These are phyloP conservation scores for Trifolium dubium DNA, from an alignment of 306 rosid genomes.

Conservation along the genomic window DNA sequence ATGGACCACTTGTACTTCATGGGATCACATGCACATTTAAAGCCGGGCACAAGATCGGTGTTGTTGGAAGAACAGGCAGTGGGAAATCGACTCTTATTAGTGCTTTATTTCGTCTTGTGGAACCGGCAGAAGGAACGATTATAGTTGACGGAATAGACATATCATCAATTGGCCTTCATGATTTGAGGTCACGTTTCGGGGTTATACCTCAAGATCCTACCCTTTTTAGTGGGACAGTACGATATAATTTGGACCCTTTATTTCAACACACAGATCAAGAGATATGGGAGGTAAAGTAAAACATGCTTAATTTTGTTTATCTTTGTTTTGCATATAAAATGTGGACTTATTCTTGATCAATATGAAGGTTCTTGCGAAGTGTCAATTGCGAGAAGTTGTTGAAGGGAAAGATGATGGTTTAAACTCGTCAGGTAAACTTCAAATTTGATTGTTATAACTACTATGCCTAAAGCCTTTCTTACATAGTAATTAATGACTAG, in stretches of 20 bases:
- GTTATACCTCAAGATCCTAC: slow-evolving; percentile 92
- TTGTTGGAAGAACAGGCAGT: slow-evolving; percentile 84
- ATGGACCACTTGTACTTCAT: slow-evolving; percentile 73
- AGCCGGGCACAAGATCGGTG: slow-evolving; percentile 82
- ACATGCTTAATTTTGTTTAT: neutral
- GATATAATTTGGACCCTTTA: slow-evolving; percentile 82
- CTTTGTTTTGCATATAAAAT: neutral
- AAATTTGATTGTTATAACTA: neutral
- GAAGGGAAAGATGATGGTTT: slow-evolving; percentile 58
- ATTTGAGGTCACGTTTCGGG: slow-evolving; percentile 73
- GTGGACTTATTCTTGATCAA: neutral
- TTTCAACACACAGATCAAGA: slow-evolving; percentile 64
- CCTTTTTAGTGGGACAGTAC: slow-evolving; percentile 72
- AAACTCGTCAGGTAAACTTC: slow-evolving; percentile 57
- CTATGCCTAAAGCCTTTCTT: neutral
- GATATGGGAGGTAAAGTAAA: slow-evolving; percentile 86
- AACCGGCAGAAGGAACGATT: slow-evolving; percentile 67
- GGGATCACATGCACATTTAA: slow-evolving; percentile 76
- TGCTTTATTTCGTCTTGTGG: slow-evolving; percentile 76
- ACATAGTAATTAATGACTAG: slow-evolving; percentile 1
- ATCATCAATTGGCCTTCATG: slow-evolving; percentile 75
- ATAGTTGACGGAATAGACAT: slow-evolving; percentile 75
- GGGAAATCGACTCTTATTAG: slow-evolving; percentile 84
- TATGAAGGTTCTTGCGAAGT: slow-evolving; percentile 69
- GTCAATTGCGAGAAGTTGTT: slow-evolving; percentile 66